These are phyloP conservation scores for Arabidopsis hybrid DNA, from an alignment of 441 rosid genomes.

Conservation along the genomic window DNA sequence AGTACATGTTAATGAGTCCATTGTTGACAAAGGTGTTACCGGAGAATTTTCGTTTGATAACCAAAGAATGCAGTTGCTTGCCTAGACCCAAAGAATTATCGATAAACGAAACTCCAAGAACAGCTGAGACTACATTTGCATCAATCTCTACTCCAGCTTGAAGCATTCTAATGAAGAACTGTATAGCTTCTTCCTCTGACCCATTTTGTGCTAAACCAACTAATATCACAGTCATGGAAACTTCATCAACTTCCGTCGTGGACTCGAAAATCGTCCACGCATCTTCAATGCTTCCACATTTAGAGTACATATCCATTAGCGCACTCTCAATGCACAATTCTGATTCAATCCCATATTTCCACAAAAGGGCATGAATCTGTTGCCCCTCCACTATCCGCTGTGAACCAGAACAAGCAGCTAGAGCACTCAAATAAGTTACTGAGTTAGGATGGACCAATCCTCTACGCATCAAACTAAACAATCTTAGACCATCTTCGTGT, in stretches of 20 bases:
- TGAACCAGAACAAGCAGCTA: slow-evolving; percentile 82
- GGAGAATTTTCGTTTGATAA: slow-evolving; percentile 64
- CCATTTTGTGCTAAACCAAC: slow-evolving; percentile 85
- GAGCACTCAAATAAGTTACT: slow-evolving; percentile 75
- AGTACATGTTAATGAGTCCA: slow-evolving; percentile 90
- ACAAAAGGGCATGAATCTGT: slow-evolving; percentile 75
- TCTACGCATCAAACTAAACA: slow-evolving; percentile 61
- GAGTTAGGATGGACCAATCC: slow-evolving; percentile 67
- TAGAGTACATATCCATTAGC: slow-evolving; percentile 92
- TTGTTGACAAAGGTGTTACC: slow-evolving; percentile 72
- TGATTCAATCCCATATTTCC: slow-evolving; percentile 74
- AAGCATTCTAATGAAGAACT: slow-evolving; percentile 69
- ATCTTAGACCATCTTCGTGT: slow-evolving; percentile 63
- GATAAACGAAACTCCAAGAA: slow-evolving; percentile 72
- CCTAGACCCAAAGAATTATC: slow-evolving; percentile 76
- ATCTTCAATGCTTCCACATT: slow-evolving; percentile 79
- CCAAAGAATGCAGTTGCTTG: slow-evolving; percentile 83
- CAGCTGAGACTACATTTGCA: slow-evolving; percentile 77
- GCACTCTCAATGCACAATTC: slow-evolving; percentile 80
- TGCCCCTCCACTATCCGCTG: slow-evolving; percentile 65
- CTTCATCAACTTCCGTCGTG: slow-evolving; percentile 66
- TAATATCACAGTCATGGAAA: slow-evolving; percentile 87
- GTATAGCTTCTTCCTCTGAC: slow-evolving; percentile 80
- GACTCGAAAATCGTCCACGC: slow-evolving; percentile 75
- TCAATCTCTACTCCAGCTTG: slow-evolving; percentile 71